Percentiles rank a stretch among this genome's conserved stretches.
These are phyloP conservation scores for Xylaria polymorpha DNA, from an alignment of 2,329 filamentous ascomycete genomes.

Conservation along the genomic window DNA sequence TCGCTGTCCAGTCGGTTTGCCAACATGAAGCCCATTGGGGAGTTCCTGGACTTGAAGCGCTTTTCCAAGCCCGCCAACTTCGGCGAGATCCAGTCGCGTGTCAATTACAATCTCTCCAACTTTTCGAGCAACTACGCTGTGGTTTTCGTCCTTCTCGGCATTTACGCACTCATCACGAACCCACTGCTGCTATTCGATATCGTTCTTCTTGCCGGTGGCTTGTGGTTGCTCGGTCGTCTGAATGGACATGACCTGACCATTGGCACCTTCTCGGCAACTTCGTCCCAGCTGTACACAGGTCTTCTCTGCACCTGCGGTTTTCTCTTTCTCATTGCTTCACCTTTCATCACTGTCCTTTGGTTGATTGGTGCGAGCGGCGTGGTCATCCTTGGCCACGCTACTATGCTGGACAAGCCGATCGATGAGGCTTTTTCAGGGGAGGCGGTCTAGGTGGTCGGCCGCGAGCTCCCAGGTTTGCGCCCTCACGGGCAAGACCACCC, in stretches of 20 bases:
- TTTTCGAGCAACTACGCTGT: constrained; percentile 99
- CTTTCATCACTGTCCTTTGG: constrained; percentile 89
- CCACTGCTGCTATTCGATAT: constrained; percentile 90
- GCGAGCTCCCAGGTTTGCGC: constrained; percentile 95
- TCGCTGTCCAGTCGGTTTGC: constrained; percentile 85
- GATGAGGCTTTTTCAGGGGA: constrained; percentile 99
- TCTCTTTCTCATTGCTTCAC: constrained; percentile 85
- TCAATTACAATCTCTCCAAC: constrained; percentile 97
- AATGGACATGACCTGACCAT: constrained; percentile 89
- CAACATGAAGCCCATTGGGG: constrained; percentile 88
- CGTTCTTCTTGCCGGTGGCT: constrained; percentile 83
- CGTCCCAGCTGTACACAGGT: constrained; percentile 93
- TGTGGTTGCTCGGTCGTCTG: constrained; percentile 92
- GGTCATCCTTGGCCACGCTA: constrained; percentile 92
- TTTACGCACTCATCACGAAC: constrained; percentile 95
- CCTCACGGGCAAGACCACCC: constrained; percentile 99
- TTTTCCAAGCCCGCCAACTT: constrained; percentile 95
- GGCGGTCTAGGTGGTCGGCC: constrained; percentile 99
- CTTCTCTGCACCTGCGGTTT: constrained; percentile 86
- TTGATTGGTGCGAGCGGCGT: constrained; percentile 95
- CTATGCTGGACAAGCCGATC: constrained; percentile 97
- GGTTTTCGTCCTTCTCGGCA: constrained; percentile 92
- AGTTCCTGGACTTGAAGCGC: constrained; percentile 97
- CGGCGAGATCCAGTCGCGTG: constrained; percentile 85
- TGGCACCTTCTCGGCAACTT: constrained; percentile 82